These are phyloP conservation scores for Boletus vinaceobasis DNA, from an alignment of 768 basidiomycete species.

Conservation along the genomic window DNA sequence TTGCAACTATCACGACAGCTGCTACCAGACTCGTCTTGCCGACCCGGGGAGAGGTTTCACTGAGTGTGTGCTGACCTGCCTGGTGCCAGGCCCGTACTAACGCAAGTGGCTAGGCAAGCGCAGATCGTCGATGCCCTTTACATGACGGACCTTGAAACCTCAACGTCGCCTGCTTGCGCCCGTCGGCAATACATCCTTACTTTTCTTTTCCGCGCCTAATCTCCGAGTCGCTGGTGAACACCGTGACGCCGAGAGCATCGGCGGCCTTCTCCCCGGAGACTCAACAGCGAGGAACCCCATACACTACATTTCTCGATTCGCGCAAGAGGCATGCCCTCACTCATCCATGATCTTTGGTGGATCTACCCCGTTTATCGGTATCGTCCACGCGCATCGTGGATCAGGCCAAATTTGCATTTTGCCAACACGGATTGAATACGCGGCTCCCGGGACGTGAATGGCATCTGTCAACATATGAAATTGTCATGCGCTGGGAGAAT, in stretches of 20 bases:
- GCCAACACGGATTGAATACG: not conserved
- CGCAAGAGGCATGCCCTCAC: not conserved
- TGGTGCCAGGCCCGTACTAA: too few species aligned
- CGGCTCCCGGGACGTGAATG: not conserved
- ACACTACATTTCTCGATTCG: not conserved
- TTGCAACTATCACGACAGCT: too few species aligned
- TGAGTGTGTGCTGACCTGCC: too few species aligned
- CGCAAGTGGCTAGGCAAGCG: not conserved
- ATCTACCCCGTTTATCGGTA: too few species aligned
- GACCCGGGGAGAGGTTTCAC: too few species aligned
- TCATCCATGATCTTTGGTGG: not conserved
- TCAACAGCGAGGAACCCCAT: not conserved
- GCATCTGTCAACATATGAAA: too few species aligned
- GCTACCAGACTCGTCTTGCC: too few species aligned
- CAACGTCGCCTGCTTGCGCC: too few species aligned
- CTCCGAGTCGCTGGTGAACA: not conserved
- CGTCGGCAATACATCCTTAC: too few species aligned
- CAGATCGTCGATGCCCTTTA: not conserved
- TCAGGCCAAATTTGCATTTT: not conserved
- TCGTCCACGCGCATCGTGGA: not conserved
- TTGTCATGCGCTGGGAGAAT: not conserved
- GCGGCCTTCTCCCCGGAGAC: too few species aligned
- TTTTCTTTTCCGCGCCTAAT: too few species aligned
- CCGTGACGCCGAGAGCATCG: not conserved
- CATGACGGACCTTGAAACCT: not conserved